Evolutionary conservation across 2,329 filamentous ascomycete species (phyloP), one percentile per base, ranked within the genome.

Genomic region (Microdochium bolleyi): DNA sequence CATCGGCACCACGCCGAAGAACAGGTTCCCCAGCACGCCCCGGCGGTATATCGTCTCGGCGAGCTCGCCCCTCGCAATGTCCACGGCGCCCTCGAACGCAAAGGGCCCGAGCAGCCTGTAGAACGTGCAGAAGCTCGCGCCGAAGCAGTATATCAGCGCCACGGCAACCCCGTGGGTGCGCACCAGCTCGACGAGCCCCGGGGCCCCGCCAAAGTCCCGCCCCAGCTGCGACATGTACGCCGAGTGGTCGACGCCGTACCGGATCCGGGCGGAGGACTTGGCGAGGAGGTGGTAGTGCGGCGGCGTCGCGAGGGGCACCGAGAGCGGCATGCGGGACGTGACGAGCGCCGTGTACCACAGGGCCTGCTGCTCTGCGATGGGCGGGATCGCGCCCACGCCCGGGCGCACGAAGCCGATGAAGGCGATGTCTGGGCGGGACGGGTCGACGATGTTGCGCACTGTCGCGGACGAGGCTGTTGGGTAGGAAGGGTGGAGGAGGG

Each of bases 281-380:
- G 41, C 41, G 41, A 46, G 41, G 41, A 46, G 41, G 41, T 46
- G 41, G 41, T 46, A 46, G 41, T 46, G 41, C 41, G 41, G 41
- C 41, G 41, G 21, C 16, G 9, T 21, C 3, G 41, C 16, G 14
- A 46, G 9, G 41, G 41, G 41, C 16, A 22, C 19, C 14, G 19
- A 46, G 16, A 46, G 19, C 5, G 41, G 41, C 41, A 46, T 46
- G 3, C 41, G 41, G n/a, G 3, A 3, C 7, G 41, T 46, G 41
- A 46, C 22, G 41, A 46, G 41, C 19, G 41, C 41, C 41, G 41
- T 46, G 21, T 46, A 46, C 41, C 41, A 46, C 41, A 46, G 41
- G 41, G 41, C 21, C 21, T 46, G 41, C 41, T 46, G 41, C 21
- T 46, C 41, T 21, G 41, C 41, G 41, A 46, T 46, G n/a, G 41